phyloP scores from a whole-genome alignment of 139 green algal species.

The Chlamydomonas schloesseri region DNA sequence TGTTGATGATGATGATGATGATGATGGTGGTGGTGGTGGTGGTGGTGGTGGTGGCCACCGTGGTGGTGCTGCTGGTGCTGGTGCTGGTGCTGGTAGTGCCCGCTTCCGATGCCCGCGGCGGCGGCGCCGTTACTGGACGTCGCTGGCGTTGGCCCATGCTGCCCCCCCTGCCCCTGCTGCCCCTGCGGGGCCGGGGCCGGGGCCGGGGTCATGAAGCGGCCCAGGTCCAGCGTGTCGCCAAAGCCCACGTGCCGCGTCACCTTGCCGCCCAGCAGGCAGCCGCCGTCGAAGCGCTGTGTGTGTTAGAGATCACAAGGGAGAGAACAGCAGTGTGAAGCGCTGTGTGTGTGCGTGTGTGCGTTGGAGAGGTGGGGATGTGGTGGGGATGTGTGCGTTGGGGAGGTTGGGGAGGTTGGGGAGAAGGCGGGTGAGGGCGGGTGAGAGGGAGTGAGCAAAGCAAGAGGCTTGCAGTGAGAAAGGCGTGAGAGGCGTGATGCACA shows the following conservation, averaged over 20 bases:
- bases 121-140: not conserved
- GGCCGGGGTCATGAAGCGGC: slow-evolving; percentile 69
- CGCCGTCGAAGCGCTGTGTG: slow-evolving; percentile 40
- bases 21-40: not conserved
- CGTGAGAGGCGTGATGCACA: no score
- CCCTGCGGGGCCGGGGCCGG: no score
- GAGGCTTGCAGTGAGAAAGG: no score
- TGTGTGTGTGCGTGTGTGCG: no score
- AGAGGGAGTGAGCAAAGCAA: no score
- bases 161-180: not conserved
- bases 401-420: no score
- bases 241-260: slow-evolving; percentile 86
- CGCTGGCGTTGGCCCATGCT: not conserved
- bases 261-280: slow-evolving; percentile 67
- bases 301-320: no score
- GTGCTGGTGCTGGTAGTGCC: not conserved
- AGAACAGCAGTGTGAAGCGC: no score
- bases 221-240: slow-evolving; percentile 71
- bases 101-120: not conserved
- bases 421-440: no score
- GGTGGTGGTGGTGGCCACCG: slow-evolving; percentile 3
- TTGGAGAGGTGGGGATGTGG: not conserved
- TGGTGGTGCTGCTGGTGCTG: not conserved
- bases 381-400: not conserved
- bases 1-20: not conserved